Base-by-base conservation (phyloP, 306 rosid species). In the Vicia villosa region DNA sequence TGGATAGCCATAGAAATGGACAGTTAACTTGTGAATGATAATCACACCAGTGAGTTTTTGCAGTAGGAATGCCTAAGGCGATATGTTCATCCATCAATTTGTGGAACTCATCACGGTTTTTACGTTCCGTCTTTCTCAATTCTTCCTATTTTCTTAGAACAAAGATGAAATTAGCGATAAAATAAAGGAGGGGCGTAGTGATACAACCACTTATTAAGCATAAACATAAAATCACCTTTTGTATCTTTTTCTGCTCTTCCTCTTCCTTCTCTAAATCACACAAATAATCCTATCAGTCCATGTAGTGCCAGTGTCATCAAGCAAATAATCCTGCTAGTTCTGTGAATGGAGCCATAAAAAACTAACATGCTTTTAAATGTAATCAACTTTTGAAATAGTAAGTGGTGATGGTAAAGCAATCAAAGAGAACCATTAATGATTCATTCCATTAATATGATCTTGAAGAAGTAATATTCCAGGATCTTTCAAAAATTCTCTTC, bases 41-140 rank as follows among this genome's bases (percentile, higher is more conserved):
- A 83, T 92, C 98, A 69, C 96, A 96, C 98, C 96, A 90, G 63
- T 90, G 85, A 78, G 86, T 86, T 77, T 90, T 89, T 32, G 88
- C 89, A 14, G 88, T 86, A 60, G 90, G 91, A 82, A 65, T 76
- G 80, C 91, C 93, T n/a, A 79, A 82, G 43, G 87, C 43, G 1
- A 85, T 70, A 81, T 92, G 96, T 62, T 88, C 98, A 32, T 90
- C 96, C 96, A 92, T 90, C 88, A 90, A 76, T 77, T 83, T 92
- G 65, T 96, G 95, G 80, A 92, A 92, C 54, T 92, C 96, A 57
- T 90, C 96, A 32, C 96, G 93, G 74, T 90, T 90, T 88, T 88
- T 85, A 13, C 98, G 93, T 79, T 92, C 98, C 21, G 66, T 70
- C 85, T 90, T 92, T 82, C 96, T 88, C 82, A 92, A 61, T 73